phyloP scores from a whole-genome alignment of 31 red algal species.

The Bonnemaisonia californica region DNA sequence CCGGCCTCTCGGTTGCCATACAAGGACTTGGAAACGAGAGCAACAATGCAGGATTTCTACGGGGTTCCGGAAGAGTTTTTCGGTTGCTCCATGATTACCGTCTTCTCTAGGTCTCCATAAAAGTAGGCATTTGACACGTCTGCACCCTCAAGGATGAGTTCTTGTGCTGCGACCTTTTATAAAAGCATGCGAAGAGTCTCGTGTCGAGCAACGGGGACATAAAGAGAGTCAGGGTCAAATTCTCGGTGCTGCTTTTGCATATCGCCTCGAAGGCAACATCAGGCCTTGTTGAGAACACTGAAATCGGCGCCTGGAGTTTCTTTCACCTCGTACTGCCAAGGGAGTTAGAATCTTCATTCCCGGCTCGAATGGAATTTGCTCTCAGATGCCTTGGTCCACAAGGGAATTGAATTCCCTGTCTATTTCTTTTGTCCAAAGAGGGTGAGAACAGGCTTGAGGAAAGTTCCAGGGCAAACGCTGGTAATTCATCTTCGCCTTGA shows the following conservation, averaged over 20 bases:
- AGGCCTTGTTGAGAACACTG: not conserved
- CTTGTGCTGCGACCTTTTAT: slow-evolving; percentile 20
- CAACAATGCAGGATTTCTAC: too few relatives aligned
- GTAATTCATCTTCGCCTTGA: slow-evolving; percentile 8
- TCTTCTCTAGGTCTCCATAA: not conserved
- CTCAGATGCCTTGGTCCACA: slow-evolving; percentile 6
- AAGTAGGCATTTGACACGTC: slow-evolving; percentile 32
- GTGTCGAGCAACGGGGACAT: slow-evolving; percentile 20
- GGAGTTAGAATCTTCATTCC: slow-evolving; percentile 1
- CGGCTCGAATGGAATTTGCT: not conserved
- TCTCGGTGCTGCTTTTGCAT: slow-evolving; percentile 6
- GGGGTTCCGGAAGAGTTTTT: too few relatives aligned
- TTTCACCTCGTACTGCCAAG: slow-evolving; percentile 6
- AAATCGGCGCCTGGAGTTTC: not conserved
- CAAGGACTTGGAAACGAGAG: too few relatives aligned
- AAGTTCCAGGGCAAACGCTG: not conserved
- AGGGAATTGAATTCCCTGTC: slow-evolving; percentile 32
- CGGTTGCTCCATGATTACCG: slow-evolving; percentile 22
- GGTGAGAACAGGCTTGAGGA: slow-evolving; percentile 2
- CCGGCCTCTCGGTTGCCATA: too few relatives aligned
- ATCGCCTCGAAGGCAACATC: slow-evolving; percentile 12
- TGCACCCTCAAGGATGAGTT: not conserved
- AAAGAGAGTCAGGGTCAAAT: slow-evolving; percentile 20
- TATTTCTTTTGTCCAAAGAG: slow-evolving; percentile 18
- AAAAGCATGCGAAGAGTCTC: slow-evolving; percentile 31